Conservation (phyloP, 2,329 filamentous ascomycete species). For the Paradendryphiella salina region DNA sequence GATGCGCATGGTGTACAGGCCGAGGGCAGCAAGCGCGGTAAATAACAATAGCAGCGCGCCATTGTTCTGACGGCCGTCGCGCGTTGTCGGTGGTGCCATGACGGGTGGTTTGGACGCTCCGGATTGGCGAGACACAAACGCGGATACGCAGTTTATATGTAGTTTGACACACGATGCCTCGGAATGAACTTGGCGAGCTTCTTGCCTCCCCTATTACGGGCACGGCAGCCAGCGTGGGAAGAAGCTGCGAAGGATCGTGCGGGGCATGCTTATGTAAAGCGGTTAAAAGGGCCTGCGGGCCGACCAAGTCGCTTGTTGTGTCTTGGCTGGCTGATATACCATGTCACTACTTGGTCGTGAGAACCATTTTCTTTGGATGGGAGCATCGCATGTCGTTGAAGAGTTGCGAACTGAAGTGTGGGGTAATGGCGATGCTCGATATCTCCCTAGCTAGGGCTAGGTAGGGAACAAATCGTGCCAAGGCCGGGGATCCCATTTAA, state of each 20-base stretch:
- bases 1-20: slow-evolving; percentile 22
- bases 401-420: not conserved
- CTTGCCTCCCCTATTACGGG: not conserved
- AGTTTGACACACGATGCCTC: not conserved
- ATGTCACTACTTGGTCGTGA: not conserved
- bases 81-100: slow-evolving; percentile 12
- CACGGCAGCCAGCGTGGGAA: not conserved
- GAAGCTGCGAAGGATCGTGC: not conserved
- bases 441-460: too few species aligned
- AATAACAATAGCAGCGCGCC: slow-evolving; percentile 7
- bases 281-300: not conserved
- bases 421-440: not conserved
- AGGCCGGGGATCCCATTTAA: not conserved
- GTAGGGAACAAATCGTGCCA: too few species aligned
- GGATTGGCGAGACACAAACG: not conserved
- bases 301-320: not conserved
- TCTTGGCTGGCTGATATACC: not conserved
- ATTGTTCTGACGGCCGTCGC: slow-evolving; percentile 16
- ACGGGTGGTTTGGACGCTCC: not conserved
- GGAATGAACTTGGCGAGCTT: not conserved
- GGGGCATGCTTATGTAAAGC: slow-evolving; percentile 9
- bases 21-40: slow-evolving; percentile 2
- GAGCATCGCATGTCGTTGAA: not conserved
- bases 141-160: not conserved
- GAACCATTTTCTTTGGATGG: too few species aligned